phyloP scores from a whole-genome alignment of 495 filamentous ascomycete species.

The Friedmanniomyces simplex region DNA sequence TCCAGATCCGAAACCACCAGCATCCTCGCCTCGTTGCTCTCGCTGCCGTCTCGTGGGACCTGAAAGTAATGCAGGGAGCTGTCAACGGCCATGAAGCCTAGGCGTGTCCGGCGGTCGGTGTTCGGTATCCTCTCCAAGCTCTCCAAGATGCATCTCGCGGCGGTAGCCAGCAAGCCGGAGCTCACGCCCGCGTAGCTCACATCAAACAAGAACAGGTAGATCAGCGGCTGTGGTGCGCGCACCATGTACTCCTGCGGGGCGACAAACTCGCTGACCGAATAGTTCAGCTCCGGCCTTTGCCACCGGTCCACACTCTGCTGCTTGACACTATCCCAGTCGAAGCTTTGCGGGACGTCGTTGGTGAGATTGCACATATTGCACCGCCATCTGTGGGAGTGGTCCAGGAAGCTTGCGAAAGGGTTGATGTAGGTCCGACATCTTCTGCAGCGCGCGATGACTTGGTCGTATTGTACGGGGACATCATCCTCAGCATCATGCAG shows the following conservation, averaged over 20 bases:
- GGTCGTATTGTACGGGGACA: slow-evolving; percentile 86
- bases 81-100: slow-evolving; percentile 94
- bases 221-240: slow-evolving; percentile 86
- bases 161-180: slow-evolving; percentile 88
- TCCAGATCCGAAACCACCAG: slow-evolving; percentile 92
- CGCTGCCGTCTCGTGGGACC: slow-evolving; percentile 77
- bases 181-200: slow-evolving; percentile 88
- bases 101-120: slow-evolving; percentile 79
- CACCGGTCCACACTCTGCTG: slow-evolving; percentile 86
- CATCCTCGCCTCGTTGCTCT: slow-evolving; percentile 74
- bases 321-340: slow-evolving; percentile 89
- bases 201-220: slow-evolving; percentile 97
- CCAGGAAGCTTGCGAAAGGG: slow-evolving; percentile 89
- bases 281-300: slow-evolving; percentile 82
- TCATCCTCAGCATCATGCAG: slow-evolving; percentile 87
- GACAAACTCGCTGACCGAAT: slow-evolving; percentile 91
- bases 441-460: slow-evolving; percentile 92
- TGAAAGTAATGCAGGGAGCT: slow-evolving; percentile 93
- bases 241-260: slow-evolving; percentile 99
- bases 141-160: slow-evolving; percentile 85
- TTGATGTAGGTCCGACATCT: slow-evolving; percentile 96
- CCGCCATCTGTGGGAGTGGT: slow-evolving; percentile 94
- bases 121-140: slow-evolving; percentile 96
- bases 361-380: slow-evolving; percentile 99
- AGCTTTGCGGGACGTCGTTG: slow-evolving; percentile 96